Base-by-base conservation (phyloP, 345 rosid genomes). In the Schrenkiella parvula region DNA sequence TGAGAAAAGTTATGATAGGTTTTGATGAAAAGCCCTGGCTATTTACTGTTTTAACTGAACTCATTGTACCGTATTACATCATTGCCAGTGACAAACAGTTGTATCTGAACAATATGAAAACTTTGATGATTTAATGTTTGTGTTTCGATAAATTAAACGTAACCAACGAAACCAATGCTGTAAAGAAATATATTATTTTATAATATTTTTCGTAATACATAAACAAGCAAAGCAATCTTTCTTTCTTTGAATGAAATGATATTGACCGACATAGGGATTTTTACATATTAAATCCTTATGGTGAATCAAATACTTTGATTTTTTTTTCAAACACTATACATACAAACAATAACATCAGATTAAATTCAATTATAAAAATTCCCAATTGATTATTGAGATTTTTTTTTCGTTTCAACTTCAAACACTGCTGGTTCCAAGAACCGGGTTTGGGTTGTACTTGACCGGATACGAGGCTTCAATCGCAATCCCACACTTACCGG, bases 401-500 rank as follows among this genome's bases (percentile, higher is more conserved):
- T 59, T 25, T 3, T 39, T 4, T 41, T 41, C 9, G 6, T 34
- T 28, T n/a, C n/a, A 17, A 22, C n/a, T 68, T 86, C 80, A 85
- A 78, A 79, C 85, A 65, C 79, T 82, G 81, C 76, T 86, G 77
- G 83, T 78, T 26, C 38, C 76, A 65, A 52, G 48, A 56, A 52
- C 64, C 77, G 89, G 84, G 67, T 86, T 83, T 39, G 81, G 80
- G 39, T 73, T 82, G 28, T 73, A 73, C 88, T 92, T 92, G 46
- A 78, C 82, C 28, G 98, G 98, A 42, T 90, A 90, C 4, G 95
- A 90, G 5, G 95, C 79, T 75, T 88, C 86, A 56, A 82, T 62
- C 4, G 96, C 90, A 66, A 92, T 90, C 19, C 98, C 98, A 46
- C 98, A 92, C 72, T 84, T 87, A 35, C 98, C 98, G 7, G 82